Evolutionary conservation across 176 grass and related monocot species (phyloP).

Genomic region (Oryza longistaminata): DNA sequence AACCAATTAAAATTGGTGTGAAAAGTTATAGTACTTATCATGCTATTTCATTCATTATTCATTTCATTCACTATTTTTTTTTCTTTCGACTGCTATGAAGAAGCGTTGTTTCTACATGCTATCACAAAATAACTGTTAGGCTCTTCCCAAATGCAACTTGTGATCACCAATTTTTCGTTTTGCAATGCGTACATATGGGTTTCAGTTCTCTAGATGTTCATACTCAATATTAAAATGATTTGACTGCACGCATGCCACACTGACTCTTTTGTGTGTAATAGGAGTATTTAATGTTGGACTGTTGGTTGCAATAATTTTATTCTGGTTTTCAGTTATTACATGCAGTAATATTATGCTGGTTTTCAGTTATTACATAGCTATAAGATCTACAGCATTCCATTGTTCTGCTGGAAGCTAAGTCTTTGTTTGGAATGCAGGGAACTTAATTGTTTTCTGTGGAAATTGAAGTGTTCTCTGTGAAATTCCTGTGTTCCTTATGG

Average conservation of each 20-base stretch:
- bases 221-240: neutral
- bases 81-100: neutral
- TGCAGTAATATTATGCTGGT: neutral
- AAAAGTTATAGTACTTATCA: neutral
- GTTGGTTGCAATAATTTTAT: neutral
- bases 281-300: neutral
- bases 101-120: neutral
- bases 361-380: conserved; percentile 21
- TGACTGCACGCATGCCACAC: neutral
- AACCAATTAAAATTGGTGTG: neutral
- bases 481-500: neutral
- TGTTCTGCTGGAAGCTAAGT: conserved; percentile 12
- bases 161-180: neutral
- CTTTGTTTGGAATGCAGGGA: neutral
- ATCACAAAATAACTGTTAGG: neutral
- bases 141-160: neutral
- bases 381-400: conserved; percentile 20
- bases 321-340: neutral
- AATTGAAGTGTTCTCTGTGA: neutral
- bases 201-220: neutral
- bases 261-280: neutral
- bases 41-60: neutral
- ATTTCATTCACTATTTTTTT: neutral
- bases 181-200: neutral
- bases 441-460: neutral